Evolutionary conservation across 495 filamentous ascomycete genomes (phyloP), one percentile per base, ranked within the genome.

Genomic region (Penicillium maclennaniae): DNA sequence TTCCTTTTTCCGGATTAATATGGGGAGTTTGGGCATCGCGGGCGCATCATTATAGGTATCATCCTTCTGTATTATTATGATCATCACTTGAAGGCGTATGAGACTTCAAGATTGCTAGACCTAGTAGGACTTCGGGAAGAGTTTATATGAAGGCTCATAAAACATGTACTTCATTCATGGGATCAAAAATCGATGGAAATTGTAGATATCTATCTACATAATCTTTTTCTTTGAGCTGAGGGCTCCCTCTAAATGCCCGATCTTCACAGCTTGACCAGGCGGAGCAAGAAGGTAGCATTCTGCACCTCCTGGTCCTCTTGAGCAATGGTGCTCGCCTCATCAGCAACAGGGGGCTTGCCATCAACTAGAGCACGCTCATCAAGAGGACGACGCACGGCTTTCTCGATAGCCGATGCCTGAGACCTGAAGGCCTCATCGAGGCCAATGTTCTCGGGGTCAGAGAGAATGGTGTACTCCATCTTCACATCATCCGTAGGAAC

Each of bases 251-350:
- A 17, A 20, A 15, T 23, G 23, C 16, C 19, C 21, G 8, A 9
- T 8, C 42, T 70, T 69, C 78, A 92, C 50, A 96, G 71, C 74
- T 84, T 91, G 50, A 95, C 69, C 56, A 97, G 66, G 59, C 90
- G 83, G 68, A 97, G 68, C 75, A 93, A 74, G 73, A 96, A 91
- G 7, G 83, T 90, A 0, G 90, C 88, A 61, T 87, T 89, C 62
- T 90, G 87, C 45, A 96, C 83, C 73, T 96, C 91, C 58, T 92
- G 86, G 69, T 95, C 87, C 68, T 96, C 92, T 66, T 95, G 81
- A 48, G 83, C 75, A 58, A 96, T 90, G 45, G 91, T 72, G 38
- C 83, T 82, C 45, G 79, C 74, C 37, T 75, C 70, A 47, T 77
- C 73, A 12, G 75, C 81, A 19, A 80, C 75, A 37, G 69, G 75